Evolutionary conservation across 805 yeast species (phyloP).

Genomic region (Candida loeiensis): DNA sequence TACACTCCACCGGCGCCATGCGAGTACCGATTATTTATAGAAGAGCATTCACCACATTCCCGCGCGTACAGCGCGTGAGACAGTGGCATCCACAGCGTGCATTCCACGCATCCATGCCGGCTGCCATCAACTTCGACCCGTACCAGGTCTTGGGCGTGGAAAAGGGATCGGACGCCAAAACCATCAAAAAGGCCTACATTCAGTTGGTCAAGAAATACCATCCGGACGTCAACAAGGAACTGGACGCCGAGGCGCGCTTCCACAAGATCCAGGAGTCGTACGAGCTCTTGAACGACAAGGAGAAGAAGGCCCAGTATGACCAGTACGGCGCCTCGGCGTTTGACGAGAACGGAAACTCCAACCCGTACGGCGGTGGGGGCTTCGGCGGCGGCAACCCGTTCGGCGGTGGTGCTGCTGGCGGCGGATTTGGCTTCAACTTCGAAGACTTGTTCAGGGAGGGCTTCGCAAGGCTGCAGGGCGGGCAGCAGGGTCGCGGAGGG

Average conservation of each 20-base stretch:
- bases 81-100: background rate
- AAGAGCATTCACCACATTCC: conserved; percentile 1
- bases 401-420: conserved; percentile 35
- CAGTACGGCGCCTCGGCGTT: conserved; percentile 89
- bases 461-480: conserved; percentile 38
- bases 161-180: conserved; percentile 66
- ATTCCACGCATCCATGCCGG: background rate
- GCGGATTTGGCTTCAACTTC: conserved; percentile 48
- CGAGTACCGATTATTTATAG: background rate
- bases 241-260: conserved; percentile 81
- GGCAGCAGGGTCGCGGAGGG: conserved; percentile 38
- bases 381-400: conserved; percentile 35
- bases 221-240: conserved; percentile 94
- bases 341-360: conserved; percentile 54
- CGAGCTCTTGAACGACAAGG: conserved; percentile 82
- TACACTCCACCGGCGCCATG: background rate
- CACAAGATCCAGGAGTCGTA: conserved; percentile 94
- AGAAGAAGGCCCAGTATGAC: conserved; percentile 84
- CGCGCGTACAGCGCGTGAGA: background rate
- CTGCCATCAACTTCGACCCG: conserved; percentile 58
- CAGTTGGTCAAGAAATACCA: conserved; percentile 90
- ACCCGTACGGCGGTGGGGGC: conserved; percentile 43
- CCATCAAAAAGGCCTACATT: conserved; percentile 92
- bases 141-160: conserved; percentile 79
- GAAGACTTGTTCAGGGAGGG: conserved; percentile 49